Conservation (phyloP, 768 basidiomycete species). For the Hericium coralloides region DNA sequence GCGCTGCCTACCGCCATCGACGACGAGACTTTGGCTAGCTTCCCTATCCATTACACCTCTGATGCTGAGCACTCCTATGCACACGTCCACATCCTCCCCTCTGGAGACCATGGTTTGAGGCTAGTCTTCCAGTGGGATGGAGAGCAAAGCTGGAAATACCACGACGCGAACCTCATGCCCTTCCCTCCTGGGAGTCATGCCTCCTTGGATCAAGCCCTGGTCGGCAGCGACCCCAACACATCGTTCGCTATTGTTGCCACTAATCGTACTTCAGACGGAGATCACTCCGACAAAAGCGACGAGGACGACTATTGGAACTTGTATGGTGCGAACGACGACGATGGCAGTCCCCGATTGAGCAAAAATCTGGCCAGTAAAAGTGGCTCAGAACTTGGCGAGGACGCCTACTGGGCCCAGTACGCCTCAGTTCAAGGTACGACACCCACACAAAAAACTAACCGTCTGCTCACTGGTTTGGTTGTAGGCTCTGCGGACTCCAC, state of each 20-base stretch:
- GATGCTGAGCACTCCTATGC: slow-evolving; percentile 11
- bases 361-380: slow-evolving; percentile 15
- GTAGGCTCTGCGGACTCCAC: slow-evolving; percentile 69
- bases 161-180: slow-evolving; percentile 61
- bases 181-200: slow-evolving; percentile 41
- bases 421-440: slow-evolving; percentile 57
- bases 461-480: not conserved
- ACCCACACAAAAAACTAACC: not conserved
- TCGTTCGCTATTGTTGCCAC: slow-evolving; percentile 15
- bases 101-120: slow-evolving; percentile 32
- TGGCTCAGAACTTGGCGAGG: slow-evolving; percentile 28
- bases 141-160: slow-evolving; percentile 53
- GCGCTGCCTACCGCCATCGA: slow-evolving; percentile 22
- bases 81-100: slow-evolving; percentile 27
- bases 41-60: slow-evolving; percentile 22
- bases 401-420: slow-evolving; percentile 75
- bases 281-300: slow-evolving; percentile 19
- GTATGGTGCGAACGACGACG: slow-evolving; percentile 36
- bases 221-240: slow-evolving; percentile 14
- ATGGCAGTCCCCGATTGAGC: slow-evolving; percentile 16
- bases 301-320: slow-evolving; percentile 64
- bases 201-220: slow-evolving; percentile 20
- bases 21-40: slow-evolving; percentile 45
- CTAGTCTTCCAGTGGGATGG: slow-evolving; percentile 65
- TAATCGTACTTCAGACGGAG: not conserved